Base-by-base conservation (phyloP, 2,329 filamentous ascomycete species). In the Pezicula radicicola region DNA sequence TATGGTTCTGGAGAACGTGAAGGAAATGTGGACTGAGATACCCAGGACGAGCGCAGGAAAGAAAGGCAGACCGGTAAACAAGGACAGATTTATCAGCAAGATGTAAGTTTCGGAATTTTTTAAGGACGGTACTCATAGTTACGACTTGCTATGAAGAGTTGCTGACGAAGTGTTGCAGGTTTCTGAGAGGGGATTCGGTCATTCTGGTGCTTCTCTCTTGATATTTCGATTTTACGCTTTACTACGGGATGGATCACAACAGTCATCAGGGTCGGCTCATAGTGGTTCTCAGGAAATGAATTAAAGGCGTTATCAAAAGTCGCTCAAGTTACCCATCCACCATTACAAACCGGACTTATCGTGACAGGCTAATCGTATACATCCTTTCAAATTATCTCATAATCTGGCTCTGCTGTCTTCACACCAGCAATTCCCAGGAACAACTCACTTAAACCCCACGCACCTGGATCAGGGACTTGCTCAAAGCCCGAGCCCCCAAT, bases 11-110 rank as follows among this genome's bases (percentile, higher is more conserved):
- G 91, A 96, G 78, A 96, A 96, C 63, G 91, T 95, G 41, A 95
- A 95, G 80, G 94, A 99, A 76, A 97, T 99, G 93, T 99, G 94
- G 94, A 97, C 92, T 9, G 94, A 99, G 76, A 94, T 89, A 51
- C 91, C 93, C 46, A 78, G 85, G 55, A 80, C 89, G 66, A 85
- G 88, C 19, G 87, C 86, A 60, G 93, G 93, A 60, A 94, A 93
- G 78, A 92, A 91, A 75, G 92, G 92, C 51, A 79, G 88, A 65
- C 85, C 88, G 42, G 90, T 97, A 57, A 99, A 99, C 77, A 97
- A 97, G 83, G 94, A 99, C 73, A 81, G 94, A 40, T 97, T 97
- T 73, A 94, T 97, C 66, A 96, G 90, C 80, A 97, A 97, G 78
- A 93, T 97, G 92, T 92, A 70, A 61, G 85, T 81, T 25, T 41